Percentiles rank a stretch among this genome's conserved stretches.
These are phyloP conservation scores for Neurospora hispaniola DNA, from an alignment of 495 filamentous ascomycete species.

Conservation along the genomic window DNA sequence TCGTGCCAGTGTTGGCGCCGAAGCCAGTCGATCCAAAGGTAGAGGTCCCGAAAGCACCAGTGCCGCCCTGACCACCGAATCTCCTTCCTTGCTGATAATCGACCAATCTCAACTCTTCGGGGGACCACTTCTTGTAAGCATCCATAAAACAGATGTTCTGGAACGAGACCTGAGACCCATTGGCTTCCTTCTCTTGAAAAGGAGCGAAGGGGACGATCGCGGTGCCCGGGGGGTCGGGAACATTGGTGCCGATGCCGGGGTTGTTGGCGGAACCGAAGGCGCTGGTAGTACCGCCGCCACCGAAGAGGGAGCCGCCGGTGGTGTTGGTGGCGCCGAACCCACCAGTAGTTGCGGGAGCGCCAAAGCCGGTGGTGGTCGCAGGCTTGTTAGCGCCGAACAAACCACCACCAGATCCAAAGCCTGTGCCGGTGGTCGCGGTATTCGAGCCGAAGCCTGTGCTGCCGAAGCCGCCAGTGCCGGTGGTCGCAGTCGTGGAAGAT, in stretches of 20 bases:
- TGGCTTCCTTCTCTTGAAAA: constrained; percentile 70
- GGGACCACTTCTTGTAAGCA: constrained; percentile 77
- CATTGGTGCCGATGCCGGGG: constrained; percentile 26
- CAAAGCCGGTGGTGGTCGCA: constrained; percentile 4
- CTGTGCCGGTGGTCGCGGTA: constrained; percentile 30
- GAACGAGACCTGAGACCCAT: constrained; percentile 48
- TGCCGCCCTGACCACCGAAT: constrained; percentile 67
- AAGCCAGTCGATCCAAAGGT: constrained; percentile 42
- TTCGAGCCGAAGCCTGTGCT: constrained; percentile 38
- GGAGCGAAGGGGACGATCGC: constrained; percentile 61
- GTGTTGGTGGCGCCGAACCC: constrained; percentile 37
- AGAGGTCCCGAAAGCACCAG: constrained; percentile 70
- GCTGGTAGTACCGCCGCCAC: constrained; percentile 30
- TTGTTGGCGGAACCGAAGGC: constrained; percentile 41
- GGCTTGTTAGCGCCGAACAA: constrained; percentile 13
- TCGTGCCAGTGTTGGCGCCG: constrained; percentile 31
- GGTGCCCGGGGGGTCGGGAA: constrained; percentile 55
- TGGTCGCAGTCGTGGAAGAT: constrained; percentile 20
- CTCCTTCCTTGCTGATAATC: constrained; percentile 85
- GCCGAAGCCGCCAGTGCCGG: constrained; percentile 31
- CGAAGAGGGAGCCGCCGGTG: constrained; percentile 38
- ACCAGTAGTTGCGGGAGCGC: constrained; percentile 5
- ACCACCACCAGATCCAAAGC: constrained; percentile 25
- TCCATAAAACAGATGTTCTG: constrained; percentile 83
- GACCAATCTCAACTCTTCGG: constrained; percentile 78